Percentiles rank a stretch among this genome's conserved stretches.
Conservation (phyloP, 495 filamentous ascomycete species). For the Neurospora sp. region DNA sequence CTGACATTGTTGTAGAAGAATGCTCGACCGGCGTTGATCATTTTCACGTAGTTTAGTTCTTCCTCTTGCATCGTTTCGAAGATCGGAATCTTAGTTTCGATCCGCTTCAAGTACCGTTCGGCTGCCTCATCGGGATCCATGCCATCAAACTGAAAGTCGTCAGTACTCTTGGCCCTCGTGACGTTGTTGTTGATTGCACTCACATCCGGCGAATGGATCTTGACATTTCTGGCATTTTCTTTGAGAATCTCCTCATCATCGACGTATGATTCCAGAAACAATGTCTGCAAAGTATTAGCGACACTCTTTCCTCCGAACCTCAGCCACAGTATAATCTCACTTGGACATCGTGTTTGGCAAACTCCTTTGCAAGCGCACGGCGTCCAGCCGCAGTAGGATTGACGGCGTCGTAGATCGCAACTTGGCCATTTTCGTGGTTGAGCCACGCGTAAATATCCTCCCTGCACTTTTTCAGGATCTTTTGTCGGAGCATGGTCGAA, state of each 20-base stretch:
- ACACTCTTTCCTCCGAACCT: neutral
- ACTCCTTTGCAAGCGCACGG: constrained; percentile 83
- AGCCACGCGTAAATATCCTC: constrained; percentile 96
- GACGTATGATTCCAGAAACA: constrained; percentile 95
- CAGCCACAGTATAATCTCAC: constrained; percentile 31
- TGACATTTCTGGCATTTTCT: constrained; percentile 94
- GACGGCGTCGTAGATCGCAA: constrained; percentile 99
- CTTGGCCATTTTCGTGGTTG: constrained; percentile 93
- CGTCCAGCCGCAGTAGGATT: constrained; percentile 82
- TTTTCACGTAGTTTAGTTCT: constrained; percentile 95
- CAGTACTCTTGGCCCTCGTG: constrained; percentile 9
- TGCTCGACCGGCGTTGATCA: constrained; percentile 95
- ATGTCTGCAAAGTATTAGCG: constrained; percentile 47
- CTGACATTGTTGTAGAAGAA: constrained; percentile 90
- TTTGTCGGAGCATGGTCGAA: constrained; percentile 82
- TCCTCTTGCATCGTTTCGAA: constrained; percentile 95
- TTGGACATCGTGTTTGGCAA: constrained; percentile 90
- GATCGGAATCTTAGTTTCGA: constrained; percentile 82
- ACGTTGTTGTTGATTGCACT: constrained; percentile 11
- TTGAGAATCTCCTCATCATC: constrained; percentile 88
- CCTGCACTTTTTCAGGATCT: constrained; percentile 93
- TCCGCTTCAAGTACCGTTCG: constrained; percentile 78
- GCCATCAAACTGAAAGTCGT: constrained; percentile 57
- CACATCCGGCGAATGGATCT: constrained; percentile 96
- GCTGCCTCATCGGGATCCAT: constrained; percentile 91